Conservation (phyloP, 2,329 filamentous ascomycete genomes). For the Aspergillus sp. region DNA sequence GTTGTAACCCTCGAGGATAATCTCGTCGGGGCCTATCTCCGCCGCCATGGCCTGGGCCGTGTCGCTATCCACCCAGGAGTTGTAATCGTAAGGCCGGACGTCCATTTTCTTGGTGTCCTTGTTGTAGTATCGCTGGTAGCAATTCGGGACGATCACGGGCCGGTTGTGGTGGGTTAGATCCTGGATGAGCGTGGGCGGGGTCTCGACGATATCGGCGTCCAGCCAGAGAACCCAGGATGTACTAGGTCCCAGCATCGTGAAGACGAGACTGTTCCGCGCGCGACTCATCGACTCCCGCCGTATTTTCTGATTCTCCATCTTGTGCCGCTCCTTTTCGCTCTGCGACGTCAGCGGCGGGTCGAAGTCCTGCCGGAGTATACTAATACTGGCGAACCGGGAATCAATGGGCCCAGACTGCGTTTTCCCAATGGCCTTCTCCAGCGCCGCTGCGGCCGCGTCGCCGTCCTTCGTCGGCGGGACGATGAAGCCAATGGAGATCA, state of each 20-base stretch:
- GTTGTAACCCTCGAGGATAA: slow-evolving; percentile 84
- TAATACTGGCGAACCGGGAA: slow-evolving; percentile 82
- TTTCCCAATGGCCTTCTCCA: slow-evolving; percentile 77
- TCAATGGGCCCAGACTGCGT: slow-evolving; percentile 76
- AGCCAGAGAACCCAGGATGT: slow-evolving; percentile 98
- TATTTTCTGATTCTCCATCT: slow-evolving; percentile 79
- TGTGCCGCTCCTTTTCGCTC: slow-evolving; percentile 81
- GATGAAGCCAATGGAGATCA: slow-evolving; percentile 93
- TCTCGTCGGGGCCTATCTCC: slow-evolving; percentile 83
- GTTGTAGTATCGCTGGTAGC: slow-evolving; percentile 81
- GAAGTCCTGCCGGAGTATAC: slow-evolving; percentile 91
- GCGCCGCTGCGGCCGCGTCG: slow-evolving; percentile 70
- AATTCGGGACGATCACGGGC: slow-evolving; percentile 89
- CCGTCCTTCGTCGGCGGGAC: slow-evolving; percentile 89
- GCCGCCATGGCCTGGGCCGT: slow-evolving; percentile 65
- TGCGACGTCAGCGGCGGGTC: slow-evolving; percentile 74
- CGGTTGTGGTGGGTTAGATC: slow-evolving; percentile 83
- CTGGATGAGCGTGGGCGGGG: slow-evolving; percentile 75
- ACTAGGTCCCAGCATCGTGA: slow-evolving; percentile 82
- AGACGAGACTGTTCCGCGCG: slow-evolving; percentile 86
- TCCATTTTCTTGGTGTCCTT: slow-evolving; percentile 60
- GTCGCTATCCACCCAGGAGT: slow-evolving; percentile 90
- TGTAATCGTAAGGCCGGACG: slow-evolving; percentile 88
- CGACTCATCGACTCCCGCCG: slow-evolving; percentile 85
- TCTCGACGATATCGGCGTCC: slow-evolving; percentile 85